phyloP scores from a whole-genome alignment of 495 filamentous ascomycete genomes.

The Bacidia gigantensis region DNA sequence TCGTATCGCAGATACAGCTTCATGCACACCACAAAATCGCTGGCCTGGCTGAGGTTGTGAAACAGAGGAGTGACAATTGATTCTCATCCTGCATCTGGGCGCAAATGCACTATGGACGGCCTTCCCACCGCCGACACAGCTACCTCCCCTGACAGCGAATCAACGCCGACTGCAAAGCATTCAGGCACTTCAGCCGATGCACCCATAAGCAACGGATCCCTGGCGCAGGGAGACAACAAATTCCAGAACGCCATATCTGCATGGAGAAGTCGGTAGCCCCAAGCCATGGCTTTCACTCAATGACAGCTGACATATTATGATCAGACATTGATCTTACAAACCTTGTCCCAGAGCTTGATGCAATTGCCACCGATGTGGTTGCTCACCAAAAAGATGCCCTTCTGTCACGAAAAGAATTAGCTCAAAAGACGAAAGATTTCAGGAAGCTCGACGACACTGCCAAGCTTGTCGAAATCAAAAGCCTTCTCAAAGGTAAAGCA shows the following conservation, averaged over 20 bases:
- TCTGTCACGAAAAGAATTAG: constrained; percentile 88
- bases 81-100: too few species aligned
- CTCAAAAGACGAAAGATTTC: constrained; percentile 97
- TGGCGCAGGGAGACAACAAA: constrained; percentile 56
- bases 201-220: constrained; percentile 6
- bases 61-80: too few species aligned
- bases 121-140: constrained; percentile 10
- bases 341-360: constrained; percentile 77
- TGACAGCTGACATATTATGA: constrained; percentile 20
- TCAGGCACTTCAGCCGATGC: constrained; percentile 3
- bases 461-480: constrained; percentile 79
- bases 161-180: constrained; percentile 6
- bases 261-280: constrained; percentile 66
- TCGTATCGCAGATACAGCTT: not conserved
- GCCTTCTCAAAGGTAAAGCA: constrained; percentile 62
- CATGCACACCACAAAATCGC: not conserved
- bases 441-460: constrained; percentile 83
- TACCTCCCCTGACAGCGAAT: constrained; percentile 13
- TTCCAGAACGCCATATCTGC: constrained; percentile 91
- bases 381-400: constrained; percentile 81
- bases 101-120: constrained; percentile 13
- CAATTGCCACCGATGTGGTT: constrained; percentile 84
- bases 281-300: constrained; percentile 3
- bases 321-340: constrained; percentile 78
- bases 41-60: too few species aligned